Evolutionary conservation across 2,329 filamentous ascomycete species (phyloP), one percentile per base, ranked within the genome.

Genomic region (Ophiosphaerella korrae): DNA sequence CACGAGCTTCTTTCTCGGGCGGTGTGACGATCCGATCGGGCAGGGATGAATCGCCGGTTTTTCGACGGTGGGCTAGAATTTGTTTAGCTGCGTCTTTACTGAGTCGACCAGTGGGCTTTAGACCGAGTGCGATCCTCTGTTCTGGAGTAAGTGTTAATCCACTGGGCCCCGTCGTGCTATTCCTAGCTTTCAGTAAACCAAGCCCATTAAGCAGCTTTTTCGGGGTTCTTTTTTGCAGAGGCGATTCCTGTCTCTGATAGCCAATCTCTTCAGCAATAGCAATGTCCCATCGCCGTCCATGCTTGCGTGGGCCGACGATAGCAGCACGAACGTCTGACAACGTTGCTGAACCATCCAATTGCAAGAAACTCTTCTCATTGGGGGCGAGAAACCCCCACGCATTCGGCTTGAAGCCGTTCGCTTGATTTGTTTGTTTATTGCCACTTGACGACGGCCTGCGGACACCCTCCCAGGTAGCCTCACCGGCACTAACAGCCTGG

Each of bases 401-500:
- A 46, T 72, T 59, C 6, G 73, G 43, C 8, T 41, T 23, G 13
- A 38, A 13, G 11, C 39, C 29, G 24, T 41, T 57, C 9, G 62
- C 57, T 2, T 57, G 43, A 29, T 50, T 42, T 7, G 47, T 48
- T 26, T 36, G 43, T 64, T 18, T 21, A 26, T 21, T 35, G 14
- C 5, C 29, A 58, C 40, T 64, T 64, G 6, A 52, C 53, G 23
- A 57, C 68, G 62, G 71, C 68, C 44, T 68, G 55, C 45, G 60
- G 5, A 84, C 79, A n/a, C 78, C 81, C 50, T 80, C 80, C 83
- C 83, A 85, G 6, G 72, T 70, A 5, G 78, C 75, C 21, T 77
- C 69, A 2, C 80, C 80, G 24, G 68, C 64, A 14, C 81, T 76
- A 3, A 84, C 83, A 8, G 82, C 76, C 49, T 78, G 75, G 14